These are phyloP conservation scores for Prunella vulgaris DNA, from an alignment of 257 asterid species.

Conservation along the genomic window DNA sequence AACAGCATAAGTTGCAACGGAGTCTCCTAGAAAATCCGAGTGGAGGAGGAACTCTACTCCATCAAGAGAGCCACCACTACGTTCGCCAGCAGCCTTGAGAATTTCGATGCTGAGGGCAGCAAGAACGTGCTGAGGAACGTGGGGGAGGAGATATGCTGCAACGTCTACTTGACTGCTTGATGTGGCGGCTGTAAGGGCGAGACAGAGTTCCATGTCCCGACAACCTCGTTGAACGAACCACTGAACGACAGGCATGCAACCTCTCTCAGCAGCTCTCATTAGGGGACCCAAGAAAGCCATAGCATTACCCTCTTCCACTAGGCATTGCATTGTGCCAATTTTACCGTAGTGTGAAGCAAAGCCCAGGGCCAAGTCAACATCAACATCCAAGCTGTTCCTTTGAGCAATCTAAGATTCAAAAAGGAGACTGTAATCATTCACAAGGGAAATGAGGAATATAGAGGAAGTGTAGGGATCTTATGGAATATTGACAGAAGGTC, in stretches of 20 bases:
- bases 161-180: conserved; percentile 82
- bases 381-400: conserved; percentile 97
- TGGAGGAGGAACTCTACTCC: conserved; percentile 89
- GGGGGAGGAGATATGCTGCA: conserved; percentile 87
- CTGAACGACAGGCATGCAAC: conserved; percentile 81
- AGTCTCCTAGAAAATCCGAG: conserved; percentile 78
- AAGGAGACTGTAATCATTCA: background rate
- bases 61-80: conserved; percentile 87
- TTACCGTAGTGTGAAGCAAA: conserved; percentile 94
- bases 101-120: conserved; percentile 91
- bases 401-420: conserved; percentile 70
- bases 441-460: conserved; percentile 9
- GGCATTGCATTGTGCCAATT: conserved; percentile 91
- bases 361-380: conserved; percentile 92
- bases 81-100: conserved; percentile 93
- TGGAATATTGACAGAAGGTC: conserved; percentile 2
- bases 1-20: conserved; percentile 80
- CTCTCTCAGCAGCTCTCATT: conserved; percentile 98
- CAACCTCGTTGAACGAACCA: conserved; percentile 94
- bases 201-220: conserved; percentile 95
- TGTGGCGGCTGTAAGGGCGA: conserved; percentile 96
- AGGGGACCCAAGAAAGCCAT: conserved; percentile 93
- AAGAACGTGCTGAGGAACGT: conserved; percentile 89
- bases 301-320: conserved; percentile 94
- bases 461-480: background rate